These are phyloP conservation scores for Pythium plurisporium DNA, from an alignment of 352 stramenopile genomes.

Conservation along the genomic window DNA sequence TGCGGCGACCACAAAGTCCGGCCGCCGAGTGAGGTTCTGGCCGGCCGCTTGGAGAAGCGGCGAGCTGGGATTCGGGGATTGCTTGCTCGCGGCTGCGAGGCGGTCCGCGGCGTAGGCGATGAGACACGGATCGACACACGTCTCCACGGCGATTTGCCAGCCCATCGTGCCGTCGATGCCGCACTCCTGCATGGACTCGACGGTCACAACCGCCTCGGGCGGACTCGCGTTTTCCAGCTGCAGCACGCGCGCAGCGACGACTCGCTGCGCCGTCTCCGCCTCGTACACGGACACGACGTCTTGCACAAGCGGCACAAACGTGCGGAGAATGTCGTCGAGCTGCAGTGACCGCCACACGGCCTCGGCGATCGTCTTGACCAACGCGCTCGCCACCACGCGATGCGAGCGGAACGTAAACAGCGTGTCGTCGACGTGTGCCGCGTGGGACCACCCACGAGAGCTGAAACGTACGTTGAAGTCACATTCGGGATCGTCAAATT, in stretches of 20 bases:
- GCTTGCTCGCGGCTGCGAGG: slow-evolving; percentile 6
- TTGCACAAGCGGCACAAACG: slow-evolving; percentile 49
- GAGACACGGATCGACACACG: slow-evolving; percentile 48
- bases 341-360: slow-evolving; percentile 50
- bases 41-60: not conserved
- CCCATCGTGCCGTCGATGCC: slow-evolving; percentile 7
- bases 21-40: not conserved
- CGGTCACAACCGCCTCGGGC: slow-evolving; percentile 34
- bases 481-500: slow-evolving; percentile 13
- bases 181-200: slow-evolving; percentile 30
- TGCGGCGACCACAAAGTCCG: slow-evolving; percentile 14
- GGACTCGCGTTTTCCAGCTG: slow-evolving; percentile 22
- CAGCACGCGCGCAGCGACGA: slow-evolving; percentile 27
- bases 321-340: slow-evolving; percentile 57
- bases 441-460: slow-evolving; percentile 44
- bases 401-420: slow-evolving; percentile 44
- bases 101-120: slow-evolving; percentile 34
- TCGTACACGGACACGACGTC: slow-evolving; percentile 38
- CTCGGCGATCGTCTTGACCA: slow-evolving; percentile 28
- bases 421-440: slow-evolving; percentile 30
- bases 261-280: slow-evolving; percentile 24
- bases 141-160: slow-evolving; percentile 55
- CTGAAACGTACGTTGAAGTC: slow-evolving; percentile 36
- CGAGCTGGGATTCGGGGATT: slow-evolving; percentile 9
- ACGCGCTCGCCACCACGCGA: slow-evolving; percentile 22